phyloP scores from a whole-genome alignment of 768 basidiomycete genomes.

The Mycena latifolia region DNA sequence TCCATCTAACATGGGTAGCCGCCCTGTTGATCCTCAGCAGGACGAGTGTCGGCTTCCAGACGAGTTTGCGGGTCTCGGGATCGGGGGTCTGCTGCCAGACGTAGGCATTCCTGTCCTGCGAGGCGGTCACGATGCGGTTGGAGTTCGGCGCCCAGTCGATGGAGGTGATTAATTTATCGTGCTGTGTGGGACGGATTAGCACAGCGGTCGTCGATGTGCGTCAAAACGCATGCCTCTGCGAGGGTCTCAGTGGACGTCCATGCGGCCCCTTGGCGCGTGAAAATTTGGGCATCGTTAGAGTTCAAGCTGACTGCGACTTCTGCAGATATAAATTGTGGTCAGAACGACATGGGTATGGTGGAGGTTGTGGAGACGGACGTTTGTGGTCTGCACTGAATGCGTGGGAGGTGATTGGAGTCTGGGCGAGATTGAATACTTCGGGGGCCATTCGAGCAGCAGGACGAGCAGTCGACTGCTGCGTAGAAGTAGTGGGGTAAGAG shows the following conservation, averaged over 20 bases:
- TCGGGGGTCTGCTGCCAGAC: conserved; percentile 93
- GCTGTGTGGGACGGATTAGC: conserved; percentile 61
- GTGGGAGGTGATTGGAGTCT: conserved; percentile 89
- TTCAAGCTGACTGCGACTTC: conserved; percentile 95
- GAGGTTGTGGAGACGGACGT: conserved; percentile 65
- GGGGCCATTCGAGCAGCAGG: conserved; percentile 74
- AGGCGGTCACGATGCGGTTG: conserved; percentile 97
- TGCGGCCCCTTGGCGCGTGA: conserved; percentile 70
- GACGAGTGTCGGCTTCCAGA: conserved; percentile 98
- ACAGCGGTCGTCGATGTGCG: neutral
- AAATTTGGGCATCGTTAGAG: conserved; percentile 89
- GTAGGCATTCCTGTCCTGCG: conserved; percentile 99
- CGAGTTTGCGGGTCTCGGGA: conserved; percentile 72
- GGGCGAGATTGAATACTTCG: conserved; percentile 83
- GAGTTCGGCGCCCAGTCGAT: conserved; percentile 99
- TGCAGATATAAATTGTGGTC: conserved; percentile 46
- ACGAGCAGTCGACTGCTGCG: conserved; percentile 91
- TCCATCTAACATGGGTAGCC: conserved; percentile 96
- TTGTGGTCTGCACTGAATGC: conserved; percentile 90
- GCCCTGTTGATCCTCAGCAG: conserved; percentile 95
- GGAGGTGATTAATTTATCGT: conserved; percentile 97
- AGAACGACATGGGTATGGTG: conserved; percentile 1
- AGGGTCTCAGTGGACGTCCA: conserved; percentile 84
- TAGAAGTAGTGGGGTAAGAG: no score
- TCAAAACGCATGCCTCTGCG: conserved; percentile 73